Percentiles rank a stretch among this genome's conserved stretches.
Evolutionary conservation across 2,329 filamentous ascomycete genomes (phyloP).

Genomic region (Aspergillus aculeatinus): DNA sequence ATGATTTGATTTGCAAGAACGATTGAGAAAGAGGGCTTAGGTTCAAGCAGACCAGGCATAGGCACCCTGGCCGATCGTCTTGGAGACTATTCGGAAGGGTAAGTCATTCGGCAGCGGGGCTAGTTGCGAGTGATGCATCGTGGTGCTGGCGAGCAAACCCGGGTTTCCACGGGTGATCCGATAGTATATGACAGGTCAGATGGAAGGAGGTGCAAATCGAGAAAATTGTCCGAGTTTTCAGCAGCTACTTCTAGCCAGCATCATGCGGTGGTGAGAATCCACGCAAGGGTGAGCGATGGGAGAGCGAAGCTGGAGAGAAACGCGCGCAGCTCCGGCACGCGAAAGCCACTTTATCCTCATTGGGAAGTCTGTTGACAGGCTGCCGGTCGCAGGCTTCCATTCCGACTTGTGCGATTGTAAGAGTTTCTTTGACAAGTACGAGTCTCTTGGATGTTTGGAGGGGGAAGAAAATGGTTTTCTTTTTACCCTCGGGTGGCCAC

Average conservation of each 20-base stretch:
- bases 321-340: conserved; percentile 26
- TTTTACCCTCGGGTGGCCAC: too few relatives aligned
- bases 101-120: conserved; percentile 80
- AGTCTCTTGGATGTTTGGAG: background rate
- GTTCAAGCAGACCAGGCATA: conserved; percentile 76
- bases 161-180: background rate
- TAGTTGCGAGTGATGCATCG: conserved; percentile 75
- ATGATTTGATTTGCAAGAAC: conserved; percentile 13
- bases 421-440: too few relatives aligned
- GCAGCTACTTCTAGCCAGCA: conserved; percentile 7
- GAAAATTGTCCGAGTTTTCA: background rate
- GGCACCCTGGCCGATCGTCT: conserved; percentile 92
- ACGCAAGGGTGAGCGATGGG: conserved; percentile 21
- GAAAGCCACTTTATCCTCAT: conserved; percentile 41
- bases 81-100: conserved; percentile 91
- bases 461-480: too few relatives aligned
- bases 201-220: background rate
- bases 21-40: background rate
- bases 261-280: conserved; percentile 12
- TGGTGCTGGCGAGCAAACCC: conserved; percentile 12
- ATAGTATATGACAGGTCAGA: conserved; percentile 1
- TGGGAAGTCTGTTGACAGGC: conserved; percentile 32
- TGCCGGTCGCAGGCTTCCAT: conserved; percentile 8
- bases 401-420: background rate
- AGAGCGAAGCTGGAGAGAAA: conserved; percentile 9